These are phyloP conservation scores for Kazachstania viticola DNA, from an alignment of 805 yeast genomes.

Conservation along the genomic window DNA sequence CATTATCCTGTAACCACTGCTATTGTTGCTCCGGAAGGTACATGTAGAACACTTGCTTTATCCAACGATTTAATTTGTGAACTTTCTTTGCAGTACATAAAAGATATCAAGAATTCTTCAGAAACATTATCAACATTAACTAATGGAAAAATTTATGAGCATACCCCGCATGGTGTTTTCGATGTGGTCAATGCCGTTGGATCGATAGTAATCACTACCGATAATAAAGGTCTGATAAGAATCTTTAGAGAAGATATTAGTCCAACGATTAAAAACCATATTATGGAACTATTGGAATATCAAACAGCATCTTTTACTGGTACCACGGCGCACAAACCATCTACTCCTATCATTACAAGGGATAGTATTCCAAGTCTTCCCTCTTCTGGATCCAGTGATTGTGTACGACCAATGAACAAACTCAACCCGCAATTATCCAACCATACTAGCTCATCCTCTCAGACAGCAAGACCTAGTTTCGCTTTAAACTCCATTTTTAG, in stretches of 20 bases:
- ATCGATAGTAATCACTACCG: constrained; percentile 61
- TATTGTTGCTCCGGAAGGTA: constrained; percentile 60
- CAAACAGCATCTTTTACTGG: too few relatives aligned
- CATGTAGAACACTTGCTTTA: constrained; percentile 50
- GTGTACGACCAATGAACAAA: not conserved
- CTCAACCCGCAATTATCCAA: not conserved
- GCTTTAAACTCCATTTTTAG: constrained; percentile 9
- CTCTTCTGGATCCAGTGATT: too few relatives aligned
- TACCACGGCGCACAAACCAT: too few relatives aligned
- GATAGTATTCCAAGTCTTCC: too few relatives aligned
- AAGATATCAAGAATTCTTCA: not conserved
- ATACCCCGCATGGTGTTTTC: not conserved
- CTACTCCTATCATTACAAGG: too few relatives aligned
- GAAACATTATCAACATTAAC: not conserved
- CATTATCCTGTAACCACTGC: constrained; percentile 65
- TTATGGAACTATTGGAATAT: too few relatives aligned
- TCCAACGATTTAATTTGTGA: constrained; percentile 78
- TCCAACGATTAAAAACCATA: constrained; percentile 30
- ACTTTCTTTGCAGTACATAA: constrained; percentile 27
- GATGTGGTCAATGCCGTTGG: constrained; percentile 25
- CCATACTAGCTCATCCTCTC: not conserved
- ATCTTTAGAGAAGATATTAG: constrained; percentile 75
- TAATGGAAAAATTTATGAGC: too few relatives aligned
- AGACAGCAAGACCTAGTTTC: constrained; percentile 8
- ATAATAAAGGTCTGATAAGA: constrained; percentile 56